Percentiles rank a stretch among this genome's conserved stretches.
phyloP scores from a whole-genome alignment of 2,329 filamentous ascomycete genomes.

The Epichloe bromicola region DNA sequence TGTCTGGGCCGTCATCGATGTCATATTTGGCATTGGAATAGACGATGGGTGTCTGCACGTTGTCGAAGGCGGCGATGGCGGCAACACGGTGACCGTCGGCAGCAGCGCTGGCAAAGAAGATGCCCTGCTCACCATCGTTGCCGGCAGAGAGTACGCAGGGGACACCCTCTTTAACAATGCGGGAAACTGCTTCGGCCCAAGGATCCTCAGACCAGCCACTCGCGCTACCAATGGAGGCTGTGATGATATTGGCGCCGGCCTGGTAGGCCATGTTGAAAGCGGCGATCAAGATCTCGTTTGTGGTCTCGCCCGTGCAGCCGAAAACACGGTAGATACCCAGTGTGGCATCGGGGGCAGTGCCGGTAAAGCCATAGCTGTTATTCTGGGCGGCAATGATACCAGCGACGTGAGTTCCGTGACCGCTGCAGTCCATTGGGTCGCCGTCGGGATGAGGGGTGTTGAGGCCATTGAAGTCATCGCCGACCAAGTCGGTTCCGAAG shows the following conservation, averaged over 20 bases:
- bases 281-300: slow-evolving; percentile 43
- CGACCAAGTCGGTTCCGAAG: slow-evolving; percentile 44
- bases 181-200: slow-evolving; percentile 35
- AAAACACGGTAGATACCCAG: slow-evolving; percentile 46
- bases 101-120: slow-evolving; percentile 37
- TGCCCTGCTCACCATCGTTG: slow-evolving; percentile 31
- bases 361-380: slow-evolving; percentile 40
- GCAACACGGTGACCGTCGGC: slow-evolving; percentile 34
- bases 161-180: slow-evolving; percentile 40
- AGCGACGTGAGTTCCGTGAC: slow-evolving; percentile 49
- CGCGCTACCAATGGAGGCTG: slow-evolving; percentile 37
- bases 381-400: slow-evolving; percentile 49
- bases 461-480: slow-evolving; percentile 34
- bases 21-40: slow-evolving; percentile 29
- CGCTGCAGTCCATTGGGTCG: slow-evolving; percentile 42
- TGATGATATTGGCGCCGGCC: slow-evolving; percentile 45
- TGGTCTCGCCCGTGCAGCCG: slow-evolving; percentile 36
- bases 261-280: slow-evolving; percentile 48
- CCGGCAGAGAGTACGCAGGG: slow-evolving; percentile 40
- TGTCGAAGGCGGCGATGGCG: slow-evolving; percentile 38
- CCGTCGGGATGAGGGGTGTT: slow-evolving; percentile 30
- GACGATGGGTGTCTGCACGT: slow-evolving; percentile 27
- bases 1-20: slow-evolving; percentile 20
- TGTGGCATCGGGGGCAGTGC: slow-evolving; percentile 41
- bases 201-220: slow-evolving; percentile 40